phyloP scores from a whole-genome alignment of 2,329 filamentous ascomycete genomes.

The Fusarium odoratissimum region DNA sequence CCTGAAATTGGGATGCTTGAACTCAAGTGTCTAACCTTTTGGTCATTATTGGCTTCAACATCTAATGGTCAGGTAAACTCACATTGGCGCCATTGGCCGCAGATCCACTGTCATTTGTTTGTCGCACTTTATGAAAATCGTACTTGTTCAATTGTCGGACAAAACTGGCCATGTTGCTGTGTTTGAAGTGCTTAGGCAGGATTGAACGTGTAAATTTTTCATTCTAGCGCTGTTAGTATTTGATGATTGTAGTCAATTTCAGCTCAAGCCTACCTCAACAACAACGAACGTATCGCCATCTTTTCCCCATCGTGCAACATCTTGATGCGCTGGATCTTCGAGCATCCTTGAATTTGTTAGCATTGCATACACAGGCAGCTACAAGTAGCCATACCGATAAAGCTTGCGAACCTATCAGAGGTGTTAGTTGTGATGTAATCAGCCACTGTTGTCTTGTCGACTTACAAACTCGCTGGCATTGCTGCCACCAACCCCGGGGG shows the following conservation, averaged over 20 bases:
- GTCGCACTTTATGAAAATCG: slow-evolving; percentile 96
- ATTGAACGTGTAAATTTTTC: slow-evolving; percentile 99
- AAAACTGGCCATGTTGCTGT: slow-evolving; percentile 98
- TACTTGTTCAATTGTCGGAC: slow-evolving; percentile 97
- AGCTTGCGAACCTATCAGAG: slow-evolving; percentile 87
- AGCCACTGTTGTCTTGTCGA: slow-evolving; percentile 45
- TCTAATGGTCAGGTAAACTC: slow-evolving; percentile 22
- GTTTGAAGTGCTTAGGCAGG: slow-evolving; percentile 98
- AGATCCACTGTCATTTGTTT: slow-evolving; percentile 53
- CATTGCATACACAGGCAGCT: background rate
- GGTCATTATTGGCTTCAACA: slow-evolving; percentile 15
- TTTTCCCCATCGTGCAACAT: slow-evolving; percentile 95
- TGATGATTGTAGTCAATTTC: slow-evolving; percentile 18
- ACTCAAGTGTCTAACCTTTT: slow-evolving; percentile 71
- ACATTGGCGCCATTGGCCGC: slow-evolving; percentile 54
- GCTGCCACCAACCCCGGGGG: slow-evolving; percentile 64
- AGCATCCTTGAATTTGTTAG: slow-evolving; percentile 71
- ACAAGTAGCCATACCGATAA: slow-evolving; percentile 78
- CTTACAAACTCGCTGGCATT: slow-evolving; percentile 97
- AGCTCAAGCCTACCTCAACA: slow-evolving; percentile 76
- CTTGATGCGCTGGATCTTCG: slow-evolving; percentile 91
- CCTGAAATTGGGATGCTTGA: slow-evolving; percentile 96
- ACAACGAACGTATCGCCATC: slow-evolving; percentile 97
- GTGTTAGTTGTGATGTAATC: slow-evolving; percentile 40
- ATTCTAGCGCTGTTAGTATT: slow-evolving; percentile 69